Evolutionary conservation across 2,329 filamentous ascomycete species (phyloP).

Genomic region (Botrytis hyacinthi): DNA sequence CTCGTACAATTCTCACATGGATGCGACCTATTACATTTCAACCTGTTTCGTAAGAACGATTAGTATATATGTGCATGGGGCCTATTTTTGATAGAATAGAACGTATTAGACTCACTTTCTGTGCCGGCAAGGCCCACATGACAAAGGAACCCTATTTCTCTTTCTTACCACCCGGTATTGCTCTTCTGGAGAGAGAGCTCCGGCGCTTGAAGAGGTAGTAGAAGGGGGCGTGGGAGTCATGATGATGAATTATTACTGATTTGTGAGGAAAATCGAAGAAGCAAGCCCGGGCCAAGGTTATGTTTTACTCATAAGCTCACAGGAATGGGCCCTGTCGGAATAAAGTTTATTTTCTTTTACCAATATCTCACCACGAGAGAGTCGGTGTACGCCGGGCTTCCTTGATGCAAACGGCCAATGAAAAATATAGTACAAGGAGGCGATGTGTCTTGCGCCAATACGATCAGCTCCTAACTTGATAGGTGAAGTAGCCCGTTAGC

Average conservation of each 20-base stretch:
- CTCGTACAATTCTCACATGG: constrained; percentile 96
- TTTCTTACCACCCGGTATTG: constrained; percentile 87
- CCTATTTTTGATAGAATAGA: constrained; percentile 23
- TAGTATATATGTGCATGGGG: constrained; percentile 35
- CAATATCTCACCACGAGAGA: constrained; percentile 19
- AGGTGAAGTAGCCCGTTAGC: constrained; percentile 26
- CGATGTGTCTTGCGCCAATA: constrained; percentile 15
- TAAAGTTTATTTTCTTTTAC: constrained; percentile 22
- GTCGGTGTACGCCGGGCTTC: constrained; percentile 23
- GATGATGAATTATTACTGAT: constrained; percentile 29
- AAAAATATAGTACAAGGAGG: constrained; percentile 18
- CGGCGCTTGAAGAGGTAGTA: constrained; percentile 70
- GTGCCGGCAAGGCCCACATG: constrained; percentile 85
- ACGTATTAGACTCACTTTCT: constrained; percentile 66
- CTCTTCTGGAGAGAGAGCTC: constrained; percentile 76
- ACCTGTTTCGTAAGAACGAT: constrained; percentile 44
- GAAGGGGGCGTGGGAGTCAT: constrained; percentile 80
- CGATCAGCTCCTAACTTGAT: constrained; percentile 24
- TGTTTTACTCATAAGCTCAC: constrained; percentile 24
- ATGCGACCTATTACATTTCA: constrained; percentile 90
- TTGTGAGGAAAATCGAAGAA: constrained; percentile 23
- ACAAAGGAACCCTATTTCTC: constrained; percentile 86
- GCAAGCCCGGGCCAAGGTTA: constrained; percentile 19
- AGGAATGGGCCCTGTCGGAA: constrained; percentile 26
- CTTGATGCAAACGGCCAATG: constrained; percentile 26